phyloP scores from a whole-genome alignment of 768 basidiomycete species.

The Tricholoma matsutake region DNA sequence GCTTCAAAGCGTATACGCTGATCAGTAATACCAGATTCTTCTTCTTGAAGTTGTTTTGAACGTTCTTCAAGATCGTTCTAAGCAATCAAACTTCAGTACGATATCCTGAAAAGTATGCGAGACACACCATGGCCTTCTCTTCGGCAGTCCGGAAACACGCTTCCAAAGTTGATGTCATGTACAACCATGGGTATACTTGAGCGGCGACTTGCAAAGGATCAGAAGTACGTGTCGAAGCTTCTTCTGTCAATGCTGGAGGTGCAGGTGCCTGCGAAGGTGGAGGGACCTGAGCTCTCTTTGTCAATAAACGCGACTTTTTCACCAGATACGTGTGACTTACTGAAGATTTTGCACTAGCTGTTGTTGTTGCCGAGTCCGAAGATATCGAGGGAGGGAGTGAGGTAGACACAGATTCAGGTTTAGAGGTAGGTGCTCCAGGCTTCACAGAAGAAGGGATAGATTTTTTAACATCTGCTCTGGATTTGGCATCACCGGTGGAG shows the following conservation, averaged over 20 bases:
- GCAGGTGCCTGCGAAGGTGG: constrained; percentile 5
- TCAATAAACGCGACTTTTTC: constrained; percentile 1
- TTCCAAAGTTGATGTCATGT: constrained; percentile 56
- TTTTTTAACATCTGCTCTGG: background rate
- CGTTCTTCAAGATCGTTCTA: constrained; percentile 38
- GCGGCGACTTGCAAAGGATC: constrained; percentile 48
- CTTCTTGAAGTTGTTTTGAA: constrained; percentile 30
- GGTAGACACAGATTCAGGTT: background rate
- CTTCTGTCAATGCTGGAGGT: constrained; percentile 2
- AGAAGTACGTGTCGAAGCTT: constrained; percentile 23
- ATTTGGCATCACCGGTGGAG: background rate
- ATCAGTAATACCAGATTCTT: constrained; percentile 42
- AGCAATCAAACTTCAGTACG: background rate
- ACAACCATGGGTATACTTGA: constrained; percentile 56
- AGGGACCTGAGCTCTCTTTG: background rate
- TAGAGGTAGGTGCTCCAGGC: background rate
- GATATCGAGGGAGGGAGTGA: background rate
- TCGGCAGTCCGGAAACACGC: constrained; percentile 44
- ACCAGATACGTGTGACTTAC: background rate
- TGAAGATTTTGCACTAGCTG: constrained; percentile 2
- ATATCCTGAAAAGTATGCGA: background rate
- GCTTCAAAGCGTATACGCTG: constrained; percentile 40
- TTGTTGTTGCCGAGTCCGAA: background rate
- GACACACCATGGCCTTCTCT: constrained; percentile 32
- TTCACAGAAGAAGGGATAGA: background rate